Percentiles rank a stretch among this genome's conserved stretches.
phyloP scores from a whole-genome alignment of 805 yeast species.

The Candida nemodendra region DNA sequence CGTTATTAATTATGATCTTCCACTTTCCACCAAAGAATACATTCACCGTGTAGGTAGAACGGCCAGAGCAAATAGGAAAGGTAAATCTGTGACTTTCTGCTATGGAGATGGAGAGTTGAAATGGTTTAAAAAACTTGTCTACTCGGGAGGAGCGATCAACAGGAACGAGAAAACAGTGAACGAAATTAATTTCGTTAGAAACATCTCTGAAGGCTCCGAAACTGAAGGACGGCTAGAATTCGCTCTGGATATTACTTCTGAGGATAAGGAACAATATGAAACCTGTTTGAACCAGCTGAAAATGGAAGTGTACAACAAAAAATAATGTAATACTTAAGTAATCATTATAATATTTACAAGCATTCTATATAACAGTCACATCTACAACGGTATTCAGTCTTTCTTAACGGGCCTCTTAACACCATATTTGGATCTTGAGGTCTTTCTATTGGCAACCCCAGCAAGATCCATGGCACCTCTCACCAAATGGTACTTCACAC shows the following conservation, averaged over 20 bases:
- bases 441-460: constrained; percentile 90
- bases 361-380: neutral
- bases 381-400: constrained; percentile 15
- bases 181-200: constrained; percentile 33
- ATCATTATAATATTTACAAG: constrained; percentile 12
- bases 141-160: constrained; percentile 50
- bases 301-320: constrained; percentile 34
- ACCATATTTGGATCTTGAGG: constrained; percentile 92
- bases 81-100: constrained; percentile 72
- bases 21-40: constrained; percentile 84
- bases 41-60: constrained; percentile 97
- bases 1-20: constrained; percentile 89
- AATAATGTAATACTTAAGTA: constrained; percentile 3
- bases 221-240: constrained; percentile 14
- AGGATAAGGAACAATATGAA: constrained; percentile 42
- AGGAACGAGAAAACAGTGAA: constrained; percentile 39
- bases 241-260: constrained; percentile 33
- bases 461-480: constrained; percentile 92
- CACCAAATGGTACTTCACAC: constrained; percentile 91
- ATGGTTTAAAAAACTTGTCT: constrained; percentile 52
- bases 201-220: constrained; percentile 12
- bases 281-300: constrained; percentile 44
- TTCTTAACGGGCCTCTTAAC: constrained; percentile 74
- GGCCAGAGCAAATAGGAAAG: constrained; percentile 84
- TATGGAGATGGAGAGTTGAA: constrained; percentile 75